These are phyloP conservation scores for Aspergillus costaricaensis DNA, from an alignment of 2,329 filamentous ascomycete species.

Conservation along the genomic window DNA sequence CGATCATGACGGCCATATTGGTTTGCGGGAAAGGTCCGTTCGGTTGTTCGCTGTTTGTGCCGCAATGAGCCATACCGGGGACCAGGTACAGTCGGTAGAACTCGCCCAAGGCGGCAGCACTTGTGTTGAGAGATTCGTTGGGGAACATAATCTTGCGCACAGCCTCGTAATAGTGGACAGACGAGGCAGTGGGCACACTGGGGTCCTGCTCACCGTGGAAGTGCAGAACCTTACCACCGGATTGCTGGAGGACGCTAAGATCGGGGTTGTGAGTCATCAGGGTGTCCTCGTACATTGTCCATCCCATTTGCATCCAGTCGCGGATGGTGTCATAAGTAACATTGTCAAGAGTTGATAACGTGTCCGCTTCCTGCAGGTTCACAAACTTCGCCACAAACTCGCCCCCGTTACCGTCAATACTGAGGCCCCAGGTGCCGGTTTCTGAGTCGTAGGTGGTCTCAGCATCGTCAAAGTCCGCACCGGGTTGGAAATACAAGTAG, in stretches of 20 bases:
- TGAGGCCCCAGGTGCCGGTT: neutral
- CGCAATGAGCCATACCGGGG: conserved; percentile 53
- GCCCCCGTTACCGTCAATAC: neutral
- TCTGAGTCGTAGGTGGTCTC: neutral
- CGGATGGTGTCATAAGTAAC: conserved; percentile 59
- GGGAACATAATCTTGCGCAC: conserved; percentile 54
- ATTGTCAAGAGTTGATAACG: conserved; percentile 39
- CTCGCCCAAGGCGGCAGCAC: conserved; percentile 45
- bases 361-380: neutral
- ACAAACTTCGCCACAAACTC: neutral
- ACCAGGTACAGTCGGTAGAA: conserved; percentile 58
- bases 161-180: conserved; percentile 56
- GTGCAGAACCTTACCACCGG: conserved; percentile 57
- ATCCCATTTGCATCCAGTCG: conserved; percentile 53
- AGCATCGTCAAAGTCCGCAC: neutral
- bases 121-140: conserved; percentile 40
- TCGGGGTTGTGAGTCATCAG: conserved; percentile 52
- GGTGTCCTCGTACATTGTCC: conserved; percentile 49
- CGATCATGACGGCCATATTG: conserved; percentile 48
- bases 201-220: conserved; percentile 59
- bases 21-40: conserved; percentile 45
- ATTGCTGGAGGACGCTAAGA: conserved; percentile 24
- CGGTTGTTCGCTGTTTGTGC: conserved; percentile 46
- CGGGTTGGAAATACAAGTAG: neutral
- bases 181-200: conserved; percentile 54